phyloP scores from a whole-genome alignment of 768 basidiomycete species.

The Kwoniella sp. region DNA sequence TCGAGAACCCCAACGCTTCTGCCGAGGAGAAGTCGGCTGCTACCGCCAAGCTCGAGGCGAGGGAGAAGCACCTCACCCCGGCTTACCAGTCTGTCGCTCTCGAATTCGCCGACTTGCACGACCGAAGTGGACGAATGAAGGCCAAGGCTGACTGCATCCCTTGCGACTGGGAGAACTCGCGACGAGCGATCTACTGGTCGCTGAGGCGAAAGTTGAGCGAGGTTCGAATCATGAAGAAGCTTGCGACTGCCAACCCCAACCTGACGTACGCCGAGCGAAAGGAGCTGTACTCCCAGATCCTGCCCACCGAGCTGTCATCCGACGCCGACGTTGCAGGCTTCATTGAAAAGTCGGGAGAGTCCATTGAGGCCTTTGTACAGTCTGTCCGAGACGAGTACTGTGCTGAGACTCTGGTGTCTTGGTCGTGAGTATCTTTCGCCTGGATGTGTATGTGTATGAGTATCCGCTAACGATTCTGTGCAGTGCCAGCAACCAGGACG shows the following conservation, averaged over 20 bases:
- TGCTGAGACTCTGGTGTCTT: constrained; percentile 32
- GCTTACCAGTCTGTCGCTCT: constrained; percentile 91
- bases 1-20: constrained; percentile 67
- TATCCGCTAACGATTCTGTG: neutral
- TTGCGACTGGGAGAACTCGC: constrained; percentile 79
- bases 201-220: constrained; percentile 57
- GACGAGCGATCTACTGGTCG: constrained; percentile 90
- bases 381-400: constrained; percentile 34
- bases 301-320: constrained; percentile 42
- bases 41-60: constrained; percentile 62
- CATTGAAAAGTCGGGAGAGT: constrained; percentile 33
- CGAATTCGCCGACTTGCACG: constrained; percentile 88
- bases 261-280: constrained; percentile 64
- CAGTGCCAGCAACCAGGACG: constrained; percentile 36
- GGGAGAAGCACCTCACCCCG: constrained; percentile 77
- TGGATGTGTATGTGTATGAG: neutral
- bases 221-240: constrained; percentile 52
- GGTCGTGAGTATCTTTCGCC: constrained; percentile 34
- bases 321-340: constrained; percentile 36
- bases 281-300: constrained; percentile 62
- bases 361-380: constrained; percentile 31
- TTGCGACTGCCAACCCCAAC: constrained; percentile 69
- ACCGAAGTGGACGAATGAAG: constrained; percentile 92
- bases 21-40: constrained; percentile 71
- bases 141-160: constrained; percentile 91